Percentiles rank a stretch among this genome's conserved stretches.
Conservation (phyloP, 73 alveolate genomes). For the Paramecium sonneborni region DNA sequence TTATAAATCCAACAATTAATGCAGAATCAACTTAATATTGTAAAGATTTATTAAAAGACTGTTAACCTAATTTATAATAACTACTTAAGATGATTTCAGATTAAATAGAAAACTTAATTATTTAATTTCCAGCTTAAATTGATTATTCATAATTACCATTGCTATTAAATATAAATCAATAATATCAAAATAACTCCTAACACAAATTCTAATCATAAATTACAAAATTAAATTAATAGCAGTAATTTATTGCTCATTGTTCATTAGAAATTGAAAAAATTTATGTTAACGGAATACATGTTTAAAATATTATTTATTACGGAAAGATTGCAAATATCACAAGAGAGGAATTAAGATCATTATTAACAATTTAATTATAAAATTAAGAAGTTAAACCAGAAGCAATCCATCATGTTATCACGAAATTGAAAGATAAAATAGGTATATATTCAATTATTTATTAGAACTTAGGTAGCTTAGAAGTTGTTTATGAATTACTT, state of each 20-base stretch:
- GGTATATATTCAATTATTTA: neutral
- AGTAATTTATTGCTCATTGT: slow-evolving; percentile 6
- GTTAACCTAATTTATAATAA: neutral
- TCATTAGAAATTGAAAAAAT: neutral
- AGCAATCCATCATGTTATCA: neutral
- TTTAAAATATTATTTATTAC: neutral
- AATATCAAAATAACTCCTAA: neutral
- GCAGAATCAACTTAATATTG: neutral
- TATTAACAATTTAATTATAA: neutral
- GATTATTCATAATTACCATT: slow-evolving; percentile 13
- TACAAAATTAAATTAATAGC: neutral
- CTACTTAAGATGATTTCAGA: neutral
- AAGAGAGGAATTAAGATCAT: neutral
- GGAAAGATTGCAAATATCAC: neutral
- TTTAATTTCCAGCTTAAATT: neutral
- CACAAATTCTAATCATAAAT: neutral
- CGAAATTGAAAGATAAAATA: neutral
- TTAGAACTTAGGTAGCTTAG: neutral
- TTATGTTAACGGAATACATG: neutral
- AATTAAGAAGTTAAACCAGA: slow-evolving; percentile 22
- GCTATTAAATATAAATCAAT: neutral
- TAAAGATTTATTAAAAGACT: neutral
- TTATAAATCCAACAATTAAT: neutral
- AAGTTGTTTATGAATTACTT: slow-evolving; percentile 2
- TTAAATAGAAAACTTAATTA: neutral